Base-by-base conservation (phyloP, 164 flowering plant genomes). In the Aristolochia californica region DNA sequence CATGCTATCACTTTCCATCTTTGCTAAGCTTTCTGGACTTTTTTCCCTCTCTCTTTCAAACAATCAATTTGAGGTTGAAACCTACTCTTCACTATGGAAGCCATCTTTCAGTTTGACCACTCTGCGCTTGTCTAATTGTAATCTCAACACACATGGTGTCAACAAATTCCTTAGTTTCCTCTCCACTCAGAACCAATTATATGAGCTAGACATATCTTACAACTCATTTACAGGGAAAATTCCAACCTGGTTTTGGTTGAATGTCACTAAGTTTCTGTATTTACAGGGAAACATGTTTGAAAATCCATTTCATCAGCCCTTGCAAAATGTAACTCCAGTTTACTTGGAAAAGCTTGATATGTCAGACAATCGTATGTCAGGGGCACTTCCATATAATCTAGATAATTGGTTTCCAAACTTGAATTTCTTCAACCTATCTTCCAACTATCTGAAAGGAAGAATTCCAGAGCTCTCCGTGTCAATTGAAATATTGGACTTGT, bases 11-110 rank as follows among this genome's bases (percentile, higher is more conserved):
- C 34, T 58, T 27, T 58, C 53, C 18, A 58, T 13, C 22, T 28
- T 58, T 47, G 61, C 53, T 26, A 48, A 58, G n/a, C 44, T 47
- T 24, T 58, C 61, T 2, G 16, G 17, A 26, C 53, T 26, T 22
- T 26, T 9, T 16, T 26, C 5, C 26, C 17, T 55, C 30, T 43
- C 34, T 43, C 45, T 55, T 15, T 43, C 60, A 11, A 43, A 43
- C 45, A 9, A 10, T 12, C 50, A 43, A 0, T 43, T 57, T 20
- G 27, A 57, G 38, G 50, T 43, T 17, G 50, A 57, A 24, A 57
- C 50, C 17, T 48, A 23, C 22, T 28, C 10, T 20, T 20, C 50
- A 2, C 5, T 0, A 3, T 57, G 60, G 50, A 24, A 1, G 5
- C 50, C 49, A 24, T 20, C 49, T 43, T 45, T 57, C 38, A 10